Evolutionary conservation across 441 rosid genomes (phyloP).

Genomic region (Erysimum cheiri): DNA sequence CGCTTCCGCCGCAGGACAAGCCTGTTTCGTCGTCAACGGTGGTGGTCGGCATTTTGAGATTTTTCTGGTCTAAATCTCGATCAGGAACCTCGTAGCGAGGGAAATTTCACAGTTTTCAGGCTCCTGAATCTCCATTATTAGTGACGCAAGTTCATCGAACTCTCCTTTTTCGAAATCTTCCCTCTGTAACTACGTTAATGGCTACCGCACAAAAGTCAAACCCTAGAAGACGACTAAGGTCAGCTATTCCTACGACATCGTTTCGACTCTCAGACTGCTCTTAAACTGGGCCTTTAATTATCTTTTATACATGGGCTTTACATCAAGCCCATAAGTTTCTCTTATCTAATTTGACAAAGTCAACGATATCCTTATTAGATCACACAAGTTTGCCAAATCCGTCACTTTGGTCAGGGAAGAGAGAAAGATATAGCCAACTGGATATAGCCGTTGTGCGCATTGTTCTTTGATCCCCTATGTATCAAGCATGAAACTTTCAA

Average conservation of each 20-base stretch:
- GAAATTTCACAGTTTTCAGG: slow-evolving; percentile 18
- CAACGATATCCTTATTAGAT: background rate
- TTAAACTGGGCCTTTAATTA: background rate
- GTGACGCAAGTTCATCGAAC: background rate
- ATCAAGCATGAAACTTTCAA: background rate
- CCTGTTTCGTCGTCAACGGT: slow-evolving; percentile 49
- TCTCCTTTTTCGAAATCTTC: slow-evolving; percentile 16
- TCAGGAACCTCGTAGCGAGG: slow-evolving; percentile 39
- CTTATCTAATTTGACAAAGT: background rate
- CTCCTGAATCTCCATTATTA: slow-evolving; percentile 44
- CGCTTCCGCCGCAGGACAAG: slow-evolving; percentile 5
- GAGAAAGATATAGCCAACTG: background rate
- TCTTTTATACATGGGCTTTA: background rate
- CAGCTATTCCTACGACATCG: background rate
- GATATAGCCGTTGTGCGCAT: background rate
- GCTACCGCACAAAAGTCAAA: slow-evolving; percentile 19
- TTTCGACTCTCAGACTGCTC: background rate
- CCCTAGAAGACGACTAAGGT: slow-evolving; percentile 32
- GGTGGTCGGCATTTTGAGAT: slow-evolving; percentile 56
- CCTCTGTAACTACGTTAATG: slow-evolving; percentile 18
- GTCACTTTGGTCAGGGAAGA: background rate
- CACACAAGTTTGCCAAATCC: slow-evolving; percentile 11
- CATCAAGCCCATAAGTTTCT: background rate
- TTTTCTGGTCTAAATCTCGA: slow-evolving; percentile 51
- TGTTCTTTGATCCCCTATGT: background rate